Percentiles rank a stretch among this genome's conserved stretches.
Evolutionary conservation across 305 asterid genomes (phyloP).

Genomic region (Fraxinus platypoda): DNA sequence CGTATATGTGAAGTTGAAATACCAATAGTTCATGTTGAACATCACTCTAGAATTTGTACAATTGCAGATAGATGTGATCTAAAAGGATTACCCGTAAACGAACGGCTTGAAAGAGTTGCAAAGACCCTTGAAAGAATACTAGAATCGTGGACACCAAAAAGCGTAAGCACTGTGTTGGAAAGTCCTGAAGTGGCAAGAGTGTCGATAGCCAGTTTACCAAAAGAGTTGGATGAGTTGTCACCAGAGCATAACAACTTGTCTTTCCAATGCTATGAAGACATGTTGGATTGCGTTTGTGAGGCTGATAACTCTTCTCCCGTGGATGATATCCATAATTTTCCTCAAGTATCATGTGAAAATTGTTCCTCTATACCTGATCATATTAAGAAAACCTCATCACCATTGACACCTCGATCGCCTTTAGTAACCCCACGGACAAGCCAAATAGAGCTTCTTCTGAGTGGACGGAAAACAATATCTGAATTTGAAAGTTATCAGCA

Average conservation of each 20-base stretch:
- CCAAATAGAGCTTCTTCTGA: constrained; percentile 74
- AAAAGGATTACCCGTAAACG: constrained; percentile 85
- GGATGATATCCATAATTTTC: constrained; percentile 44
- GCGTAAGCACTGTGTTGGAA: constrained; percentile 46
- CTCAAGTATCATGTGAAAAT: constrained; percentile 39
- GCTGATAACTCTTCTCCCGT: constrained; percentile 42
- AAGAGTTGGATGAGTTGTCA: constrained; percentile 52
- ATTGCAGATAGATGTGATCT: constrained; percentile 97
- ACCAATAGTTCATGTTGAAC: constrained; percentile 91
- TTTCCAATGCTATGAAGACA: constrained; percentile 49
- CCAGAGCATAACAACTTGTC: constrained; percentile 45
- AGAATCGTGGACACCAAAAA: constrained; percentile 78
- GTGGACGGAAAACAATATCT: constrained; percentile 66
- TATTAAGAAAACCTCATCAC: constrained; percentile 55
- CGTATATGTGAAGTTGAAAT: constrained; percentile 99
- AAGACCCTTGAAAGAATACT: constrained; percentile 87
- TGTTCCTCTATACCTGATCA: constrained; percentile 37
- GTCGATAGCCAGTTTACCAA: constrained; percentile 41
- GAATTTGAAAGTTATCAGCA: constrained; percentile 88
- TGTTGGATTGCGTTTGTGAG: constrained; percentile 48
- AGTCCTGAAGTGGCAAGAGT: constrained; percentile 60
- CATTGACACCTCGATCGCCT: constrained; percentile 91
- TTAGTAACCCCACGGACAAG: constrained; percentile 76
- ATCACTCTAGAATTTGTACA: constrained; percentile 93
- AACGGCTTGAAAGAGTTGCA: constrained; percentile 85